These are phyloP conservation scores for Haplosporangium gracile DNA, from an alignment of 192 early-diverging fungal species.

Conservation along the genomic window DNA sequence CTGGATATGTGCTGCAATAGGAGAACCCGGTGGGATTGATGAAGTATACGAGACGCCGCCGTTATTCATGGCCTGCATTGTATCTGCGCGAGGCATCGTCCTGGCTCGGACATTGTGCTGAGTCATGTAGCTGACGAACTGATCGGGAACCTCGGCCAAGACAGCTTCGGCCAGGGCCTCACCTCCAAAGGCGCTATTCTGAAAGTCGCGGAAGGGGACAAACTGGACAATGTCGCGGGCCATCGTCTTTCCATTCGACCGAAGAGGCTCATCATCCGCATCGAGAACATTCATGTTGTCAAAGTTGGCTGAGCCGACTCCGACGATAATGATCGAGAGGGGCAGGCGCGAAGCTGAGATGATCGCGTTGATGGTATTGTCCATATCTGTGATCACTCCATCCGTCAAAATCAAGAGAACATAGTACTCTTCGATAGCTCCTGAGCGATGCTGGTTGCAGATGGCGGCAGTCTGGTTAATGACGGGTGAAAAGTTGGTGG, in stretches of 20 bases:
- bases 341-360: slow-evolving; percentile 61
- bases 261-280: slow-evolving; percentile 60
- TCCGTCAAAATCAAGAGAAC: slow-evolving; percentile 49
- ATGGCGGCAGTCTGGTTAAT: slow-evolving; percentile 50
- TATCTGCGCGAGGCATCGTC: slow-evolving; percentile 40
- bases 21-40: not conserved
- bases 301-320: slow-evolving; percentile 70
- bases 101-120: slow-evolving; percentile 51
- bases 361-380: slow-evolving; percentile 69
- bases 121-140: slow-evolving; percentile 68
- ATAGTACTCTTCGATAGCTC: slow-evolving; percentile 52
- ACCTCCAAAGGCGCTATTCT: slow-evolving; percentile 39
- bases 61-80: slow-evolving; percentile 49
- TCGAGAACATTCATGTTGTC: slow-evolving; percentile 69
- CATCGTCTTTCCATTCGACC: slow-evolving; percentile 42
- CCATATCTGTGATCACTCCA: slow-evolving; percentile 57
- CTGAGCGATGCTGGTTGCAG: slow-evolving; percentile 52
- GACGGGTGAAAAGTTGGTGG: slow-evolving; percentile 72
- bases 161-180: slow-evolving; percentile 62
- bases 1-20: not conserved
- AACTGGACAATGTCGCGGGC: slow-evolving; percentile 74
- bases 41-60: slow-evolving; percentile 22
- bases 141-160: slow-evolving; percentile 71
- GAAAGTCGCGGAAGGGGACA: slow-evolving; percentile 64
- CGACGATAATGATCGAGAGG: slow-evolving; percentile 71